A percentile compares a stretch with the other conserved stretches of the same genome.
These are phyloP conservation scores for Colletotrichum sp. DNA, from an alignment of 2,329 filamentous ascomycete species.

Conservation along the genomic window DNA sequence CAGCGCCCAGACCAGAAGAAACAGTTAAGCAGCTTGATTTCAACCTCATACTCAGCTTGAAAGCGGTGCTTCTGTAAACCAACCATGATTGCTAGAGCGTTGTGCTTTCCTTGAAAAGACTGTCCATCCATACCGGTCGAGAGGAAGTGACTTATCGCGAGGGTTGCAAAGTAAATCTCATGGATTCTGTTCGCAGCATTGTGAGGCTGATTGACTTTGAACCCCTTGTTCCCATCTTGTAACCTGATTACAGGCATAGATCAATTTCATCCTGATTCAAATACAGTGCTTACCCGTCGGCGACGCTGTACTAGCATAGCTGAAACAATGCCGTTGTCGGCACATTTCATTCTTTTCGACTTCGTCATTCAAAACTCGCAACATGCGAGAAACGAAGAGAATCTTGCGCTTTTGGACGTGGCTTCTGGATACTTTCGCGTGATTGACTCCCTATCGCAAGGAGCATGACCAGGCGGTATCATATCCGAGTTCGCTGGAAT, in stretches of 20 bases:
- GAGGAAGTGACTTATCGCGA: too few species aligned
- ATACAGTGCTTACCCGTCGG: accelerated
- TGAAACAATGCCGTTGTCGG: neutral
- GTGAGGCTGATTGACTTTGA: too few species aligned
- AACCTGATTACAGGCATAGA: neutral
- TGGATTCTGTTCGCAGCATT: too few species aligned
- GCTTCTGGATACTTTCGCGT: neutral
- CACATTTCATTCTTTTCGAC: neutral
- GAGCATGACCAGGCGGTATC: neutral
- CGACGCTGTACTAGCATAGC: neutral
- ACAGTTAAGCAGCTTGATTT: too few species aligned
- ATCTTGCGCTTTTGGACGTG: neutral
- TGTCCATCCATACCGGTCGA: too few species aligned
- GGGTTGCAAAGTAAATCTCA: too few species aligned
- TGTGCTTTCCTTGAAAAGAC: too few species aligned
- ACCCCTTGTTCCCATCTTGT: neutral
- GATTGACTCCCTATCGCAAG: neutral
- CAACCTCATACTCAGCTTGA: too few species aligned
- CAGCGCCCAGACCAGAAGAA: too few species aligned
- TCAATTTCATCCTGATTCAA: neutral
- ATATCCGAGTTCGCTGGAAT: neutral
- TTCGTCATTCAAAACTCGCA: neutral
- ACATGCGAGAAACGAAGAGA: neutral
- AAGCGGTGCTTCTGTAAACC: too few species aligned
- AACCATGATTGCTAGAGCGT: too few species aligned